phyloP scores from a whole-genome alignment of 257 asterid genomes.

The Scutellaria baicalensis region DNA sequence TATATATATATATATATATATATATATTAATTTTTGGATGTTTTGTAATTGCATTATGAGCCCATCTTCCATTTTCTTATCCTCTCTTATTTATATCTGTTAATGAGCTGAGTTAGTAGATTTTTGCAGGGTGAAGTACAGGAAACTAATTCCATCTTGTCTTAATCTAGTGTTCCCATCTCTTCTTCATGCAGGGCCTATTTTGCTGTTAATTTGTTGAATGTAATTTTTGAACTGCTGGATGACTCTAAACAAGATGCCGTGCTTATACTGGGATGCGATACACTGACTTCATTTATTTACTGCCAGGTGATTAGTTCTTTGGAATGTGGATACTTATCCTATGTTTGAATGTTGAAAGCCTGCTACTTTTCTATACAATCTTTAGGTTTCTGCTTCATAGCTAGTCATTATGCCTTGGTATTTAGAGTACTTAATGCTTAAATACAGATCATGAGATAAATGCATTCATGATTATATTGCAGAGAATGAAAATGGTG shows the following conservation, averaged over 20 bases:
- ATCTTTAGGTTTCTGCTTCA: constrained; percentile 9
- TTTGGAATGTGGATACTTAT: background rate
- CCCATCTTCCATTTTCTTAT: background rate
- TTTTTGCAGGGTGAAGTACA: background rate
- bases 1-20: background rate
- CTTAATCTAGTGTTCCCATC: constrained; percentile 3
- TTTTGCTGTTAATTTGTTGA: constrained; percentile 66
- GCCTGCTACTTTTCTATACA: background rate
- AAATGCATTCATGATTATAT: background rate
- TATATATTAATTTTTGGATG: background rate
- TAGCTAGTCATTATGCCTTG: background rate
- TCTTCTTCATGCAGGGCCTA: constrained; percentile 63
- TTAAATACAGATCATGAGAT: background rate
- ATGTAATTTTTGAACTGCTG: constrained; percentile 63
- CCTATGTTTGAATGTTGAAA: background rate
- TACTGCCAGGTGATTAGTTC: constrained; percentile 64
- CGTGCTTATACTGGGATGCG: constrained; percentile 67
- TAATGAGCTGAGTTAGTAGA: background rate
- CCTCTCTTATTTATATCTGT: background rate
- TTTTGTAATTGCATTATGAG: background rate
- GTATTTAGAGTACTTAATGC: background rate
- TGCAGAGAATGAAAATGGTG: background rate
- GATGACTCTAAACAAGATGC: constrained; percentile 62
- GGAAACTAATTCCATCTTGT: background rate
- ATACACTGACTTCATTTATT: constrained; percentile 63